These are phyloP conservation scores for Cornus controversa DNA, from an alignment of 148 eudicot species.

Conservation along the genomic window DNA sequence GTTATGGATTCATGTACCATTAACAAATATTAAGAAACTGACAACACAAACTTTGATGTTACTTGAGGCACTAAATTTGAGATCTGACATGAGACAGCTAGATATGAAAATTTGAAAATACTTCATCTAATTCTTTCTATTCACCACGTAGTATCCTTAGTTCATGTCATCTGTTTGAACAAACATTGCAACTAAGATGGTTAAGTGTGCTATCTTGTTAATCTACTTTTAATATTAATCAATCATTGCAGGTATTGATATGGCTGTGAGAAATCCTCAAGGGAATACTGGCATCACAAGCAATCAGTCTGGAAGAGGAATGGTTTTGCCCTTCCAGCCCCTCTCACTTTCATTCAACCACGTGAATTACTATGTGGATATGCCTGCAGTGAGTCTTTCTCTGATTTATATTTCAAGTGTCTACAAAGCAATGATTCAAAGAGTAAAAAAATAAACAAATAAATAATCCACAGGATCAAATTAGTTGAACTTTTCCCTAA, in stretches of 20 bases:
- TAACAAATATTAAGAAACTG: no score
- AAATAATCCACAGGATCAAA: not conserved
- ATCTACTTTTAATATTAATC: not conserved
- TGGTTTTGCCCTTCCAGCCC: constrained; percentile 42
- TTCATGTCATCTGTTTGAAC: no score
- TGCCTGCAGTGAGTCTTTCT: constrained; percentile 31
- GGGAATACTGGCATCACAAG: not conserved
- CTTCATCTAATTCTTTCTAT: no score
- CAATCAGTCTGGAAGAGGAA: constrained; percentile 19
- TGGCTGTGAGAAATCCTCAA: constrained; percentile 18
- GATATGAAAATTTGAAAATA: no score
- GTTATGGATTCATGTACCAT: not conserved
- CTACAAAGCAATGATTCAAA: not conserved
- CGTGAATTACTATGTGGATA: constrained; percentile 40
- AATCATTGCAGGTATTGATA: constrained; percentile 21
- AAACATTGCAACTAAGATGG: no score
- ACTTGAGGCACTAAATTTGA: not conserved
- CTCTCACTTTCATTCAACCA: constrained; percentile 42
- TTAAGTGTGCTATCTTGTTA: not conserved
- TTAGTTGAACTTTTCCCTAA: not conserved
- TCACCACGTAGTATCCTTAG: no score
- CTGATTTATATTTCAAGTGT: not conserved
- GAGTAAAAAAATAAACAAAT: no score
- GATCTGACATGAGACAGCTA: not conserved
- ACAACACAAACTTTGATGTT: not conserved